Percentiles rank a stretch among this genome's conserved stretches.
phyloP scores from a whole-genome alignment of 2,329 filamentous ascomycete genomes.

The Leptosphaerulina australis region DNA sequence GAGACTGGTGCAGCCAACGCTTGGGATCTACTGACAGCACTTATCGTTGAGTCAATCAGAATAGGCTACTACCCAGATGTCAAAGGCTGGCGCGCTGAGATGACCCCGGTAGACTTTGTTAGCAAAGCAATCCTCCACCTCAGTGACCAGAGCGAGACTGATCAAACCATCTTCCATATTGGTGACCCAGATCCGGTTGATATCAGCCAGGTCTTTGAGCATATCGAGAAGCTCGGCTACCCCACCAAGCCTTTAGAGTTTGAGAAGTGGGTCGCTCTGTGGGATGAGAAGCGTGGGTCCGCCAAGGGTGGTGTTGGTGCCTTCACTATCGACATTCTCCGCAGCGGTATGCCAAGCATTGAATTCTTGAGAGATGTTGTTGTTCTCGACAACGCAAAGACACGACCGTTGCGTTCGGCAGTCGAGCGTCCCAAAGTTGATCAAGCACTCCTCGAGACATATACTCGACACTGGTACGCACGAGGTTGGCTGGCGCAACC shows the following conservation, averaged over 20 bases:
- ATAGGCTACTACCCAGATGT: constrained; percentile 73
- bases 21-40: constrained; percentile 76
- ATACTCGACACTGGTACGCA: constrained; percentile 79
- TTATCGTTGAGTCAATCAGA: constrained; percentile 78
- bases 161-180: constrained; percentile 73
- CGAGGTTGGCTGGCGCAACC: constrained; percentile 74
- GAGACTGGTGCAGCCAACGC: constrained; percentile 75
- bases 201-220: constrained; percentile 68
- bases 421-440: constrained; percentile 74
- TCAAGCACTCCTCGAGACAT: constrained; percentile 72
- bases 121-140: constrained; percentile 75
- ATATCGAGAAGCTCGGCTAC: constrained; percentile 71
- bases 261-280: constrained; percentile 75
- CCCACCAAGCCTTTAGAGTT: constrained; percentile 69
- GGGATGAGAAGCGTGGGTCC: constrained; percentile 71
- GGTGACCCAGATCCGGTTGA: constrained; percentile 74
- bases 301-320: constrained; percentile 70
- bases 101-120: constrained; percentile 84
- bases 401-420: constrained; percentile 63
- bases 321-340: constrained; percentile 79
- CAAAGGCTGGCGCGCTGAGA: constrained; percentile 77
- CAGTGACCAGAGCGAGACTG: constrained; percentile 65
- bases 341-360: constrained; percentile 78
- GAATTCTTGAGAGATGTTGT: constrained; percentile 74
- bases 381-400: constrained; percentile 73